Evolutionary conservation across 2,329 filamentous ascomycete genomes (phyloP).

Genomic region (Colletotrichum orbiculare): DNA sequence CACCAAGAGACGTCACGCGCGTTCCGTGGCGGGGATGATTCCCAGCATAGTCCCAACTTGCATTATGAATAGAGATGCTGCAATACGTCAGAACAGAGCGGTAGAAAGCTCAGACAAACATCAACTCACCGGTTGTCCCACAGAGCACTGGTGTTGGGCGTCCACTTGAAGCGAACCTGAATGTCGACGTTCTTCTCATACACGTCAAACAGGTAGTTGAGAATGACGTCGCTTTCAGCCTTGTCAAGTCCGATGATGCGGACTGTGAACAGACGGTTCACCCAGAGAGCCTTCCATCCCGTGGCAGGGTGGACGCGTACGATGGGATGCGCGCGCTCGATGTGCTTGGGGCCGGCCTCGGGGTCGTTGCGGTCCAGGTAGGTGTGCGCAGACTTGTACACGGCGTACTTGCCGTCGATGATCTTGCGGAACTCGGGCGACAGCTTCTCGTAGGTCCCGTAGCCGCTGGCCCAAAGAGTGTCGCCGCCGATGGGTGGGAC

Average conservation of each 20-base stretch:
- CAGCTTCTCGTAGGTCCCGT: conserved; percentile 78
- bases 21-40: conserved; percentile 76
- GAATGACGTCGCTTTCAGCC: conserved; percentile 74
- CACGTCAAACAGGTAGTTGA: conserved; percentile 75
- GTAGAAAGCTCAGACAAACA: not conserved
- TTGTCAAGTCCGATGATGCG: conserved; percentile 76
- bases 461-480: conserved; percentile 78
- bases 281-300: conserved; percentile 79
- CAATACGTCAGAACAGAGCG: not conserved
- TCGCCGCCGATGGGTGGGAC: conserved; percentile 74
- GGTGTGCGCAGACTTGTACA: conserved; percentile 73
- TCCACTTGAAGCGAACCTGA: conserved; percentile 79
- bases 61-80: conserved; percentile 79
- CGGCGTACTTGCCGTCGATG: conserved; percentile 73
- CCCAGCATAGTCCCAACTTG: conserved; percentile 78
- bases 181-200: conserved; percentile 78
- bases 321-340: conserved; percentile 76
- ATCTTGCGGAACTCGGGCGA: conserved; percentile 76
- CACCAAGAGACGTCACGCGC: conserved; percentile 75
- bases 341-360: conserved; percentile 68
- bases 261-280: conserved; percentile 76
- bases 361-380: conserved; percentile 75
- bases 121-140: conserved; percentile 74
- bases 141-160: conserved; percentile 71
- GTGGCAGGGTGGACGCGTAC: conserved; percentile 79